These are phyloP conservation scores for Wickerhamiella cacticola DNA, from an alignment of 805 yeast species.

Conservation along the genomic window DNA sequence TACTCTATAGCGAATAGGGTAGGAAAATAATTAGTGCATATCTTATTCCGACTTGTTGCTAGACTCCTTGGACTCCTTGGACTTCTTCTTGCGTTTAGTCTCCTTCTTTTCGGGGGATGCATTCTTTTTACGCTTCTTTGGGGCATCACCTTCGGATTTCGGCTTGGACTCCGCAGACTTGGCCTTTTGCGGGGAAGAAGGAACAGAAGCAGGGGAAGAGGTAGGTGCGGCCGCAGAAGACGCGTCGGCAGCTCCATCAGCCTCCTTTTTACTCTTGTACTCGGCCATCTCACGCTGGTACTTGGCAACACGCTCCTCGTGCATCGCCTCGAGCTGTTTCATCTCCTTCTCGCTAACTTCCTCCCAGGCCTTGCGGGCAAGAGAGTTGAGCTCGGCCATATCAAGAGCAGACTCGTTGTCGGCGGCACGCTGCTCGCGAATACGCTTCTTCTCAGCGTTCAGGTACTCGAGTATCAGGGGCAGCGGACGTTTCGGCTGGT, in stretches of 20 bases:
- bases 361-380: constrained; percentile 71
- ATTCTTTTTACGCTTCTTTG: constrained; percentile 2
- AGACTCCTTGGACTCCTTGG: neutral
- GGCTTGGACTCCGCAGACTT: neutral
- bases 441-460: constrained; percentile 55
- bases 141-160: neutral
- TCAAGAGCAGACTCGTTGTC: constrained; percentile 51
- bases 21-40: too few relatives aligned
- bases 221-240: neutral
- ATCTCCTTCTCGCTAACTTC: constrained; percentile 47
- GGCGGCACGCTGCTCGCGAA: constrained; percentile 54
- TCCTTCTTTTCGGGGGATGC: constrained; percentile 3
- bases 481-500: constrained; percentile 90
- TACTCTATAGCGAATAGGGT: too few relatives aligned
- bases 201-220: too few relatives aligned
- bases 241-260: constrained; percentile 20
- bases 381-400: constrained; percentile 67
- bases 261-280: constrained; percentile 11
- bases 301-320: constrained; percentile 35
- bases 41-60: neutral
- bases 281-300: constrained; percentile 33
- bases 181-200: neutral
- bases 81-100: constrained; percentile 2
- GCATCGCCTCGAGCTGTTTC: constrained; percentile 35
- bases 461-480: constrained; percentile 76